phyloP scores from a whole-genome alignment of 2,329 filamentous ascomycete species.

The Trichophyton verrucosum region DNA sequence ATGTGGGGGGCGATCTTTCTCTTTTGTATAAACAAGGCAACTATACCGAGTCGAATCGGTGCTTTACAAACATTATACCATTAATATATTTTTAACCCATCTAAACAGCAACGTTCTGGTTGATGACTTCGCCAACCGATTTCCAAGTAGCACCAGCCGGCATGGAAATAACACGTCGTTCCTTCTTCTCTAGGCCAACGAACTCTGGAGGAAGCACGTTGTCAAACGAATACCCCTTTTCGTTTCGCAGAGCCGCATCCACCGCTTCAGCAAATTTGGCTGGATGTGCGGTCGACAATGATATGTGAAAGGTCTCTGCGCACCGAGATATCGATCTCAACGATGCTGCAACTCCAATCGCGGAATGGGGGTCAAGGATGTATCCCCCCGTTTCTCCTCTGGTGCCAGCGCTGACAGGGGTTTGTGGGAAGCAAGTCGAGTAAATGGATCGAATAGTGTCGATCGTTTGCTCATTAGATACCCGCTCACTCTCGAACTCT shows the following conservation, averaged over 20 bases:
- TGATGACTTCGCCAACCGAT: conserved; percentile 62
- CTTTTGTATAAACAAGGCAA: not conserved
- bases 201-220: conserved; percentile 74
- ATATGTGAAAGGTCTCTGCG: conserved; percentile 53
- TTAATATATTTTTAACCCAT: not conserved
- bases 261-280: conserved; percentile 89
- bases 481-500: conserved; percentile 69
- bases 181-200: conserved; percentile 60
- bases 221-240: conserved; percentile 63
- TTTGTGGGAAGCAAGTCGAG: conserved; percentile 42
- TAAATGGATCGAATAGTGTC: conserved; percentile 52
- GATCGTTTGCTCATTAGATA: conserved; percentile 53
- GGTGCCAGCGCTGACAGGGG: conserved; percentile 21
- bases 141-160: conserved; percentile 55
- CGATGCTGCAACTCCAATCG: conserved; percentile 71
- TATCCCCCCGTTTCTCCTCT: conserved; percentile 47
- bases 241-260: conserved; percentile 58
- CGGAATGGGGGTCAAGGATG: conserved; percentile 84
- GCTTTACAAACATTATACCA: not conserved
- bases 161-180: conserved; percentile 59
- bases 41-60: not conserved
- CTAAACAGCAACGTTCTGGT: conserved; percentile 47
- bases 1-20: not conserved
- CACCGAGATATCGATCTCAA: conserved; percentile 52
- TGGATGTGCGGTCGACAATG: conserved; percentile 85